Evolutionary conservation across 192 early-diverging fungal genomes (phyloP), one percentile per base, ranked within the genome.

Genomic region (Piromyces sp.): DNA sequence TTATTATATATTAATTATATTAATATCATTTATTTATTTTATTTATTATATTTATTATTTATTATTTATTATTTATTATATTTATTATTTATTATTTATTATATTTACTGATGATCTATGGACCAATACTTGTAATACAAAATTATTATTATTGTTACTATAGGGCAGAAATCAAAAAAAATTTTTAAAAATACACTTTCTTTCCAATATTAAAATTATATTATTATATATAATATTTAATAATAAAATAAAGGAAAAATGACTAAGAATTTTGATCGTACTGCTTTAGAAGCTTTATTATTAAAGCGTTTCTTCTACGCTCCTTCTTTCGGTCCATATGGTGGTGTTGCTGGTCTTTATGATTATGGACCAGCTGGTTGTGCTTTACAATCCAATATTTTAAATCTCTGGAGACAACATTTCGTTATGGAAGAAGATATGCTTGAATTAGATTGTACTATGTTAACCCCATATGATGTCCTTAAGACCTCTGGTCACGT

Each of bases 371-470:
- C 98, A 26, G 92, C 96, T 30, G 96, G 96, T 30, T 94, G 92
- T 82, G 96, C 96, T 26, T 89, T 99, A 58, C 94, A 95, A 88
- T 93, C 91, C 85, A 98, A 97, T 85, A 90, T 98, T 85, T 88
- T 96, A 85, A 88, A 87, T 79, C 83, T 95, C 38, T 98, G 96
- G 96, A 91, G 95, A 82, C 93, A 94, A 87, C 96, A 97, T 89
- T 99, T 99, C 88, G 93, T 99, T 11, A 89, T 99, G 26, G 98
- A 99, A 86, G 98, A 99, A 87, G 96, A 99, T 81, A 99, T 99
- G 98, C 93, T 99, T 17, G 98, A 99, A 89, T 90, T 99, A 30
- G 98, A 99, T 84, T 96, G 95, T 84, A 93, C 96, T 37, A 98
- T 98, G 87, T 92, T 99, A 88, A 98, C 98, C n/a, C 96, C 95